These are phyloP conservation scores for Salmacisia buchloeana DNA, from an alignment of 1,284 basidiomycete species.

Conservation along the genomic window DNA sequence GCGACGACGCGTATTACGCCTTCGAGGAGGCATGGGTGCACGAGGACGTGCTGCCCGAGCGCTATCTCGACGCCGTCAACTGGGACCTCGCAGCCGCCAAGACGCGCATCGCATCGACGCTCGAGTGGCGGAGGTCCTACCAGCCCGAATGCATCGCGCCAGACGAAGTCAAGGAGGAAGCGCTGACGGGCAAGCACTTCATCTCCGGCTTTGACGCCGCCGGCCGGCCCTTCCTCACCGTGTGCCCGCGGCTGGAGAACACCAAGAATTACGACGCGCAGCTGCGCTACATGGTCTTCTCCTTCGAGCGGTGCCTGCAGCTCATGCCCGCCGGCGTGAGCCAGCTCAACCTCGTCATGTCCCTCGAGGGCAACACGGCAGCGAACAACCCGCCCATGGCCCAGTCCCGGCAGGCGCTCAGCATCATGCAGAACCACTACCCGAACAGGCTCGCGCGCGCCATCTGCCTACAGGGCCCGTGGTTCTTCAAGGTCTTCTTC, in stretches of 20 bases:
- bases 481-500: slow-evolving; percentile 56
- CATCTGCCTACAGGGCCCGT: slow-evolving; percentile 74
- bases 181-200: slow-evolving; percentile 43
- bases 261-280: slow-evolving; percentile 37
- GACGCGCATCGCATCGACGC: slow-evolving; percentile 23
- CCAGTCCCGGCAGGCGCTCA: slow-evolving; percentile 37
- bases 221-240: slow-evolving; percentile 42
- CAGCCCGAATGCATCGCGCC: slow-evolving; percentile 45
- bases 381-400: slow-evolving; percentile 35
- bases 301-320: slow-evolving; percentile 43
- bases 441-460: slow-evolving; percentile 81
- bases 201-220: slow-evolving; percentile 43
- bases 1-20: slow-evolving; percentile 21
- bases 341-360: slow-evolving; percentile 40
- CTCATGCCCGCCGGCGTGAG: slow-evolving; percentile 37
- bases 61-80: slow-evolving; percentile 43
- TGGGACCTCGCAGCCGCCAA: slow-evolving; percentile 41
- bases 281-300: slow-evolving; percentile 44
- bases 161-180: slow-evolving; percentile 33
- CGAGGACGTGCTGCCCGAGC: slow-evolving; percentile 27
- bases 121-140: slow-evolving; percentile 44
- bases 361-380: slow-evolving; percentile 31
- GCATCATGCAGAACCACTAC: slow-evolving; percentile 84
- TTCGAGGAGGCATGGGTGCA: slow-evolving; percentile 34
- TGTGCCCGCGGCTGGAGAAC: slow-evolving; percentile 43